Conservation (phyloP, 2,329 filamentous ascomycete species). For the Talaromyces sp. region DNA sequence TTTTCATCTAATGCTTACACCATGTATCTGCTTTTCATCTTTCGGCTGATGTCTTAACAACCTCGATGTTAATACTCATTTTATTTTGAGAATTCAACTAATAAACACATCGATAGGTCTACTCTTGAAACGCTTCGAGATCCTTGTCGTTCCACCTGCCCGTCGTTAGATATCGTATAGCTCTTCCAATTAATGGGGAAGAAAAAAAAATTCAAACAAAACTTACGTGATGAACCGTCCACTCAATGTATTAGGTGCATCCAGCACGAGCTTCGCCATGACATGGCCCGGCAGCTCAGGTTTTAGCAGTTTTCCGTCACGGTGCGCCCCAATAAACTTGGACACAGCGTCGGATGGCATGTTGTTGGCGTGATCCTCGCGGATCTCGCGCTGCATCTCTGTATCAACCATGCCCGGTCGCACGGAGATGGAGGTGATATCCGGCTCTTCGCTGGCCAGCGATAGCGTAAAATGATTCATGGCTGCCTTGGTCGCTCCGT, state of each 20-base stretch:
- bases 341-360: conserved; percentile 53
- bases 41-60: conserved; percentile 50
- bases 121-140: conserved; percentile 40
- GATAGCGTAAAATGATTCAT: conserved; percentile 74
- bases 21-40: conserved; percentile 62
- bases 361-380: conserved; percentile 62
- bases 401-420: conserved; percentile 82
- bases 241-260: conserved; percentile 62
- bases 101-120: conserved; percentile 10
- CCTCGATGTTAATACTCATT: conserved; percentile 11
- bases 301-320: conserved; percentile 66
- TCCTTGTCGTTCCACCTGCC: conserved; percentile 43
- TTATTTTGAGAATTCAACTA: not conserved
- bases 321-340: conserved; percentile 50
- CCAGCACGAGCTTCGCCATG: conserved; percentile 71
- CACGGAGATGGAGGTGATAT: conserved; percentile 68
- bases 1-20: conserved; percentile 32
- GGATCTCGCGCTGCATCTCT: conserved; percentile 79
- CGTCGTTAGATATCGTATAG: not conserved
- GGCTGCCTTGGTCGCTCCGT: conserved; percentile 78
- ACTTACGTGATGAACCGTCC: conserved; percentile 63
- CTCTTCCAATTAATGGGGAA: not conserved
- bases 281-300: conserved; percentile 83
- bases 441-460: conserved; percentile 69
- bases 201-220: not conserved